These are phyloP conservation scores for Blastobotrys aristatus DNA, from an alignment of 1,139 yeast species.

Conservation along the genomic window DNA sequence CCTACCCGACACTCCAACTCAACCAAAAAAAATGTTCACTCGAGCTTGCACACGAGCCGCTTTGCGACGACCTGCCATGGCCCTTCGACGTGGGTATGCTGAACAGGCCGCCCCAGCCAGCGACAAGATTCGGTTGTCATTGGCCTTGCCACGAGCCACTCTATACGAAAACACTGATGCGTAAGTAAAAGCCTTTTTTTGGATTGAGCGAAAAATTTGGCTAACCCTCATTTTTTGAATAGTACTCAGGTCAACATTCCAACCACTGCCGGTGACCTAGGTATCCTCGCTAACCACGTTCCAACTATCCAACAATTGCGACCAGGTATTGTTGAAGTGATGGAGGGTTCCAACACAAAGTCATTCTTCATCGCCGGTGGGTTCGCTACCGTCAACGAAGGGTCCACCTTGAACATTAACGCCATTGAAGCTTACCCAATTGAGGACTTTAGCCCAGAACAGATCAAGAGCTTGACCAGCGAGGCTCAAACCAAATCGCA, in stretches of 20 bases:
- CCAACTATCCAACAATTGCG: slow-evolving; percentile 96
- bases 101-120: slow-evolving; percentile 65
- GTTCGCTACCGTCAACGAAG: slow-evolving; percentile 94
- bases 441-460: slow-evolving; percentile 78
- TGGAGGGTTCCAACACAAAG: slow-evolving; percentile 74
- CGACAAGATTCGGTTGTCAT: slow-evolving; percentile 79
- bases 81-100: slow-evolving; percentile 73
- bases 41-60: slow-evolving; percentile 25
- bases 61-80: slow-evolving; percentile 48
- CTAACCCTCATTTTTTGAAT: too few species aligned
- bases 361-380: slow-evolving; percentile 93
- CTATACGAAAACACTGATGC: slow-evolving; percentile 43
- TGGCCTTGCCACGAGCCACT: slow-evolving; percentile 53
- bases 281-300: slow-evolving; percentile 96
- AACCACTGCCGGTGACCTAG: slow-evolving; percentile 93
- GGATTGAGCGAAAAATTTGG: too few species aligned
- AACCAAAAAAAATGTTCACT: slow-evolving; percentile 10
- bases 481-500: slow-evolving; percentile 93
- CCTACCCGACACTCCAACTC: not conserved
- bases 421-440: slow-evolving; percentile 96
- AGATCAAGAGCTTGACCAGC: slow-evolving; percentile 74
- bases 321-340: slow-evolving; percentile 93
- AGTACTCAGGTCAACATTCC: slow-evolving; percentile 93
- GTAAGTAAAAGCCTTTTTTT: slow-evolving; percentile 33
- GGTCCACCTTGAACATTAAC: slow-evolving; percentile 82